Evolutionary conservation across 2,329 filamentous ascomycete genomes (phyloP), one percentile per base, ranked within the genome.

Genomic region (Colletotrichum caudatum): DNA sequence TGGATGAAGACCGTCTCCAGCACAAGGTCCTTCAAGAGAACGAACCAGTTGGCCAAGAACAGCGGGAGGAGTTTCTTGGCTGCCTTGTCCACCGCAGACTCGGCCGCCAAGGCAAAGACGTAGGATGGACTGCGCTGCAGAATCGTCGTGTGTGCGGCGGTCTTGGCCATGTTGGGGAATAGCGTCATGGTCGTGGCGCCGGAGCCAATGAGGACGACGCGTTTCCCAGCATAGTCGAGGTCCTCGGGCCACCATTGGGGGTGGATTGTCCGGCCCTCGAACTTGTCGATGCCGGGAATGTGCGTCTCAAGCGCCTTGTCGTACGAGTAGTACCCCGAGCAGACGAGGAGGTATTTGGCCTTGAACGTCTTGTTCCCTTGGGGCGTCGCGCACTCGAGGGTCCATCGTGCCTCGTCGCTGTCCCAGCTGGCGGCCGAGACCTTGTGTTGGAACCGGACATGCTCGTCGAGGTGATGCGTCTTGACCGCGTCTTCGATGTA

Each of bases 101-200:
- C 77, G 33, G 85, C 83, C 0, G 86, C 81, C 1, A 89, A 75
- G n/a, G 87, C 82, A 56, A 92, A 75, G 66, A 95, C 86, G 76
- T 93, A 95, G 0, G 87, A 88, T 0, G 94, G 94, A 57, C 90
- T 94, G 68, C 94, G 89, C 81, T 97, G 94, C 3, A 97, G 86
- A 89, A 95, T 94, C 1, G 93, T 95, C 37, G 94, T 90, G 18
- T 88, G 86, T 6, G 81, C 82, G 6, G 92, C 93, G 50, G 86
- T 88, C 54, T 92, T 82, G 0, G 90, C 89, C 57, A 97, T 81
- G 58, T 86, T 88, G 0, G 94, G 94, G 3, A 97, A 79, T 1
- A 97, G 85, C 0, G 94, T 96, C 60, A 95, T 82, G 8, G 93
- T 92, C 0, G 94, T 97, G 2, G 94, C 94, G 9, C 94, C 94